phyloP scores from a whole-genome alignment of 192 early-diverging fungal species.

The Entomortierella lignicola region DNA sequence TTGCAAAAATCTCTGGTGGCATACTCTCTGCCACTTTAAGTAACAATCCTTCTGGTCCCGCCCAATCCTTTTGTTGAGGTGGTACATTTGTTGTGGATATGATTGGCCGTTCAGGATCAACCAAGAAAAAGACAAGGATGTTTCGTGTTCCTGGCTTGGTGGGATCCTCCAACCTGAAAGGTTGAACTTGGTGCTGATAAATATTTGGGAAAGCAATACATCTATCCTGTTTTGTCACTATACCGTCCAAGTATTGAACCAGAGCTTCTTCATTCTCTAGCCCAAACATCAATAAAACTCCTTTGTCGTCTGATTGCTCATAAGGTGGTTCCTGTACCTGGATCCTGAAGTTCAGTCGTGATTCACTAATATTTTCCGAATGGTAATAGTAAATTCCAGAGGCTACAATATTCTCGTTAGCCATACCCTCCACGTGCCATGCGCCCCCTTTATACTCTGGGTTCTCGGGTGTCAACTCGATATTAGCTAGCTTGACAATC shows the following conservation, averaged over 20 bases:
- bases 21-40: background rate
- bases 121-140: conserved; percentile 78
- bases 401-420: conserved; percentile 77
- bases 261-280: conserved; percentile 38
- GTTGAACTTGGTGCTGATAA: conserved; percentile 74
- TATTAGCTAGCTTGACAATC: conserved; percentile 80
- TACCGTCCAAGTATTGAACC: conserved; percentile 58
- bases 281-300: conserved; percentile 53
- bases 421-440: conserved; percentile 83
- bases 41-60: background rate
- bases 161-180: conserved; percentile 62
- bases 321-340: conserved; percentile 49
- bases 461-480: conserved; percentile 74
- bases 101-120: conserved; percentile 68
- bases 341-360: conserved; percentile 64
- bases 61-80: conserved; percentile 67
- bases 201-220: conserved; percentile 79
- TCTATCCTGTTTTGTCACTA: conserved; percentile 65
- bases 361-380: conserved; percentile 75
- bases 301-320: conserved; percentile 36
- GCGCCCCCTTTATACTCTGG: conserved; percentile 61
- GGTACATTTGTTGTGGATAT: conserved; percentile 70
- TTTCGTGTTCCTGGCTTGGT: conserved; percentile 71
- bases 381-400: conserved; percentile 82
- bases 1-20: conserved; percentile 9